These are phyloP conservation scores for Entomortierella chlamydospora DNA, from an alignment of 192 early-diverging fungal species.

Conservation along the genomic window DNA sequence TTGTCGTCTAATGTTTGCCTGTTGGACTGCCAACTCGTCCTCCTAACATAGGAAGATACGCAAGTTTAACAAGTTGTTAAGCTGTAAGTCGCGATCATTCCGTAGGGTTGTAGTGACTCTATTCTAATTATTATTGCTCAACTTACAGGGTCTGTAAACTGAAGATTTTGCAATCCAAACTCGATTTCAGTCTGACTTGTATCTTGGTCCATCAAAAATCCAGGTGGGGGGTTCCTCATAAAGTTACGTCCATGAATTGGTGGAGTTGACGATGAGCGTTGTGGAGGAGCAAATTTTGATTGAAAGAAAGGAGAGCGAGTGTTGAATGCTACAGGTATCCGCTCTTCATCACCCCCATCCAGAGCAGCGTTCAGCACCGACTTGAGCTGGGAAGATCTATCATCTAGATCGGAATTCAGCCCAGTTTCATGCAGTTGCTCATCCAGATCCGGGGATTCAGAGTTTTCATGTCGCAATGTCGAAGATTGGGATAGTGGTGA, in stretches of 20 bases:
- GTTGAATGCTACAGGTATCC: conserved; percentile 37
- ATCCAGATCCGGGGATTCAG: conserved; percentile 55
- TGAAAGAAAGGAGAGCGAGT: conserved; percentile 53
- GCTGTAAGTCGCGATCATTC: not conserved
- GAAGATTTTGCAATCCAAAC: conserved; percentile 65
- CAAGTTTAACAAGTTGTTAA: too few relatives aligned
- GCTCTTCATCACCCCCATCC: conserved; percentile 68
- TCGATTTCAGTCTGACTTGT: conserved; percentile 56
- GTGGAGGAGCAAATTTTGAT: conserved; percentile 62
- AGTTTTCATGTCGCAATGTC: conserved; percentile 37
- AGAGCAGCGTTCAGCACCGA: conserved; percentile 71
- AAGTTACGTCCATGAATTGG: conserved; percentile 64
- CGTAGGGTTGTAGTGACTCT: too few relatives aligned
- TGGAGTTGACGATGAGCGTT: conserved; percentile 77
- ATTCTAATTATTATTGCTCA: not conserved
- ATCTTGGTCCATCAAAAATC: conserved; percentile 55
- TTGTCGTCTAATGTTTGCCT: conserved; percentile 54
- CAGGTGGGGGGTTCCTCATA: conserved; percentile 56
- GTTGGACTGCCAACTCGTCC: conserved; percentile 56
- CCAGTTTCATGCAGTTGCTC: conserved; percentile 40
- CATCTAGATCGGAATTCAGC: conserved; percentile 37
- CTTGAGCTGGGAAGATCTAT: conserved; percentile 58
- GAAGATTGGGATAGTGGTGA: conserved; percentile 48
- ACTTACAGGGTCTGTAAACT: conserved; percentile 55
- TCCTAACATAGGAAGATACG: conserved; percentile 39